Evolutionary conservation across 768 basidiomycete species (phyloP).

Genomic region (Hemileccinum impolitum): DNA sequence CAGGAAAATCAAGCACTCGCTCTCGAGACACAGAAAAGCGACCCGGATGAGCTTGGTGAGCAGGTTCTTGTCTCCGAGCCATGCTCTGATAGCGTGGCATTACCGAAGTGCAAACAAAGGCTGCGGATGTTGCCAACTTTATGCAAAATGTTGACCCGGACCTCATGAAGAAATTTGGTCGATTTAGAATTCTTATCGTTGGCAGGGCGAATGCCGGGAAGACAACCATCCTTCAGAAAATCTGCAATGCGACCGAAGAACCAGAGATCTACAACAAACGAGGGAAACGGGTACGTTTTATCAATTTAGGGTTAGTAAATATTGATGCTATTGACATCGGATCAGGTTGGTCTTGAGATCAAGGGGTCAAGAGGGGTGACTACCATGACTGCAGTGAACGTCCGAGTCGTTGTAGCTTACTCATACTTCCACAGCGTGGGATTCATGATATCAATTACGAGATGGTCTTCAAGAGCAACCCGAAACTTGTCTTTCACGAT

Average conservation of each 20-base stretch:
- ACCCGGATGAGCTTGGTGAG: no score
- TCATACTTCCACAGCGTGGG: not conserved
- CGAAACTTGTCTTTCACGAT: not conserved
- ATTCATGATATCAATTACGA: not conserved
- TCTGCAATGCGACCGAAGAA: not conserved
- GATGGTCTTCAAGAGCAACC: not conserved
- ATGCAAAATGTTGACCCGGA: no score
- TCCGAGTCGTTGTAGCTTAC: not conserved
- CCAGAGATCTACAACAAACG: not conserved
- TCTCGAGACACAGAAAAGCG: no score
- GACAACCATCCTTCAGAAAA: not conserved
- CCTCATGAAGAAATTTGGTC: no score
- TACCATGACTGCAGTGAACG: not conserved
- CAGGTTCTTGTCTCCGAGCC: no score
- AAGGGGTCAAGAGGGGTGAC: not conserved
- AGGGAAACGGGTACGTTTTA: not conserved
- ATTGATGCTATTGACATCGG: not conserved
- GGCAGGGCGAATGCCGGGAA: no score
- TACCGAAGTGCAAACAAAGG: not conserved
- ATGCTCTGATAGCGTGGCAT: no score
- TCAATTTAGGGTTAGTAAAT: not conserved
- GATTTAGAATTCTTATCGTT: no score
- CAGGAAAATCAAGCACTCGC: no score
- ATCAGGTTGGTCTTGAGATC: not conserved
- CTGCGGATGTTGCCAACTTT: no score